These are phyloP conservation scores for Ustilago bromivora DNA, from an alignment of 1,284 basidiomycete genomes.

Conservation along the genomic window DNA sequence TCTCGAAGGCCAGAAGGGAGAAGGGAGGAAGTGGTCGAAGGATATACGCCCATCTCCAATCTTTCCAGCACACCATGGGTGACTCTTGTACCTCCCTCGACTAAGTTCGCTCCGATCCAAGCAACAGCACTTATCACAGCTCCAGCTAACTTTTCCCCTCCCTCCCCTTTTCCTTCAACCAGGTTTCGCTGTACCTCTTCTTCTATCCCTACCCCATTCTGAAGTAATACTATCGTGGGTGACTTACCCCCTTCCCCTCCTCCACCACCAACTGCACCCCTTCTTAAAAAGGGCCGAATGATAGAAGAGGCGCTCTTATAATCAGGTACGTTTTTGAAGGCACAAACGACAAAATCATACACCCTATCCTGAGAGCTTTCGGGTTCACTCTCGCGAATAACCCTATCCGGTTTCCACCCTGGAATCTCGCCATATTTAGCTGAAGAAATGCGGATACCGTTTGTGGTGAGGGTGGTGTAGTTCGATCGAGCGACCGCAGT, in stretches of 20 bases:
- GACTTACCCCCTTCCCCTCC: constrained; percentile 67
- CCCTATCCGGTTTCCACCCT: constrained; percentile 77
- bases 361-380: constrained; percentile 75
- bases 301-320: constrained; percentile 75
- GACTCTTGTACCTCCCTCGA: constrained; percentile 46
- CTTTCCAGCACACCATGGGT: constrained; percentile 54
- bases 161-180: constrained; percentile 58
- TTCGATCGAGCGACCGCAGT: constrained; percentile 82
- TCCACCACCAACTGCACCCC: not conserved
- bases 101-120: constrained; percentile 71
- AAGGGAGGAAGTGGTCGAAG: constrained; percentile 7
- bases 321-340: constrained; percentile 82
- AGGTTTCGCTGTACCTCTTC: constrained; percentile 76
- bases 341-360: constrained; percentile 77
- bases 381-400: constrained; percentile 71
- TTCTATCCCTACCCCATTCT: constrained; percentile 83
- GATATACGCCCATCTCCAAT: constrained; percentile 70
- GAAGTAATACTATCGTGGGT: constrained; percentile 77
- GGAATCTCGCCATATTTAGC: constrained; percentile 75
- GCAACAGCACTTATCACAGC: constrained; percentile 70
- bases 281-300: constrained; percentile 74
- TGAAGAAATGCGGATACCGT: constrained; percentile 75
- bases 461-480: constrained; percentile 74
- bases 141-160: constrained; percentile 32
- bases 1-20: not conserved